Evolutionary conservation across 2,329 filamentous ascomycete genomes (phyloP), one percentile per base, ranked within the genome.

Genomic region (Escovopsis weberi): DNA sequence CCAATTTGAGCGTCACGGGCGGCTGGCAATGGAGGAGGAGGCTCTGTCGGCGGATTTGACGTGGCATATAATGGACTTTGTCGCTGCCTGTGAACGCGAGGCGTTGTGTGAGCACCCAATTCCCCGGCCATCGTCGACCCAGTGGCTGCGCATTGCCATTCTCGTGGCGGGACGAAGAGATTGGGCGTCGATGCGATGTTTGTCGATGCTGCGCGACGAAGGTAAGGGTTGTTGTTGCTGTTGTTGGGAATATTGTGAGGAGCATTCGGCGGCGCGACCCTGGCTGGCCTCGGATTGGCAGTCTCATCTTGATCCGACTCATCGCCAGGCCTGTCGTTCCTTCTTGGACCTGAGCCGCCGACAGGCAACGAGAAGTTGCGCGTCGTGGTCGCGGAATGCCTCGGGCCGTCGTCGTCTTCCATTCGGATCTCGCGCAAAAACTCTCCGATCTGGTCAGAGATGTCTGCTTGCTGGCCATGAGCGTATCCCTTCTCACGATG

Each of bases 161-260:
- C 33, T 12, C n/a, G 33, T 11, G 32, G 28, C 11, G 38, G 33
- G 23, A 38, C 23, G 28, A 48, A 45, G 10, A 49, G 48, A 3
- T 47, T 52, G 4, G 55, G 52, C 2, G 51, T 57, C 11, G 28
- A 32, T 3, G 28, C 28, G 7, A 51, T 40, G 10, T 46, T 39
- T 2, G 41, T 49, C 1, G 50, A 54, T 23, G 45, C 40, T 8
- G 43, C 45, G 12, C 44, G 45, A 33, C 38, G 53, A 40, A 52
- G 39, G 23, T 33, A 41, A 23, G 38, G 32, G 18, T 23, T 23
- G 23, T 23, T 23, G 23, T 23, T 23, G 23, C 6, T 23, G 23
- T 23, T 23, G 23, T 23, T 23, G 23, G 4, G 6, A 23, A 32
- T 32, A 7, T 32, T 32, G 8, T 32, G 28, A 37, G 15, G 35